phyloP scores from a whole-genome alignment of 176 grass and related monocot genomes.

The Lolium rigidum region DNA sequence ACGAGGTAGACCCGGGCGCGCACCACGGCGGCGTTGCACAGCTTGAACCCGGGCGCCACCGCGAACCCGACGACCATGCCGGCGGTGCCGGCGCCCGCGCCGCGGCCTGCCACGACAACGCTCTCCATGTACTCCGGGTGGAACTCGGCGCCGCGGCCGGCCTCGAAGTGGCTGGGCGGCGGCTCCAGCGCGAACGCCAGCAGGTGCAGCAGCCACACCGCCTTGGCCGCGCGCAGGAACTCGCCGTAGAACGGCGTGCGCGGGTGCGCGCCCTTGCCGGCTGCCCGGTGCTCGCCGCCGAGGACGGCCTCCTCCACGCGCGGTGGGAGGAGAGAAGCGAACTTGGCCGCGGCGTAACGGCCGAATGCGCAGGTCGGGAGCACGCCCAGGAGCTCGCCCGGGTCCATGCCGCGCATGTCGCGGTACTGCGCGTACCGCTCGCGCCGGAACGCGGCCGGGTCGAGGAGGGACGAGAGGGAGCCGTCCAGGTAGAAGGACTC shows the following conservation, averaged over 20 bases:
- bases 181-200: conserved; percentile 91
- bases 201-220: conserved; percentile 95
- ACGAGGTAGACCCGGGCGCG: conserved; percentile 86
- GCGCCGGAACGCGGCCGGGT: conserved; percentile 76
- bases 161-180: conserved; percentile 93
- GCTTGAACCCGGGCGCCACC: conserved; percentile 78
- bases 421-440: conserved; percentile 77
- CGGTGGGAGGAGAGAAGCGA: conserved; percentile 51
- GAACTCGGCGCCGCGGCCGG: conserved; percentile 75
- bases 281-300: conserved; percentile 63
- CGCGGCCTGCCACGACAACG: conserved; percentile 48
- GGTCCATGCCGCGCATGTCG: conserved; percentile 98
- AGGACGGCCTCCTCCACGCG: conserved; percentile 76
- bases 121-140: conserved; percentile 93
- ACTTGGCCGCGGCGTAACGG: conserved; percentile 77
- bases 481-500: conserved; percentile 98
- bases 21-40: conserved; percentile 69
- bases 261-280: conserved; percentile 60
- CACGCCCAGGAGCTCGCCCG: conserved; percentile 81
- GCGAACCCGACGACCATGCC: conserved; percentile 82
- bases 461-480: conserved; percentile 87
- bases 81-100: conserved; percentile 36
- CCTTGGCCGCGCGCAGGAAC: conserved; percentile 84
- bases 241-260: conserved; percentile 89
- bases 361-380: conserved; percentile 88